Base-by-base conservation (phyloP, 1,139 yeast genomes). In the Scheffersomyces cryptocercus region DNA sequence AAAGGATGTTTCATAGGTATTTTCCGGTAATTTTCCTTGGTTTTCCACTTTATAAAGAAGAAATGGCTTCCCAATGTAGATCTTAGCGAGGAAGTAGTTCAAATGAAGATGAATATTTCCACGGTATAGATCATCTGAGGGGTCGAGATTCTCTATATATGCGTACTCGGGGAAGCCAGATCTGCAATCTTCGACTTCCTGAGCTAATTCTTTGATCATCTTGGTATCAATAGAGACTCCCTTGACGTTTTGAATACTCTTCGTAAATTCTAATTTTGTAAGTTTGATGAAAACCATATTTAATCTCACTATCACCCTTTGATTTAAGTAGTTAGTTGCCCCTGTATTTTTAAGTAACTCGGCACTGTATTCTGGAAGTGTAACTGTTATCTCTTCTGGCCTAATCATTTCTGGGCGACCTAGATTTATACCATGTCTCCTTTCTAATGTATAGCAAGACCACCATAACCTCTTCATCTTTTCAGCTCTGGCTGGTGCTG, bases 1-100 rank as follows among this genome's bases (percentile, higher is more conserved):
- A 39, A 53, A 53, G 4, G 49, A 47, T 3, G 51, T 40, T 40
- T 52, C 54, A 20, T 45, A 31, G 4, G 20, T 37, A 9, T 51
- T 48, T 29, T 40, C 42, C 14, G 40, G 37, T 12, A 41, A 38
- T 24, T 36, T 38, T 6, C 45, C 35, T 28, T 44, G 33, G 30
- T 54, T 53, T 28, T 53, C 59, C 26, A 55, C 54, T 29, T 54
- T 51, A 36, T 52, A 55, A 28, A 54, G 39, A n/a, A 55, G 40
- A 40, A 55, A 54, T 14, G 59, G 58, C 24, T 55, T 55, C 5
- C 59, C 57, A 35, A 55, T 43, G 35, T 55, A 55, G 4, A 55
- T 52, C 31, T 53, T 54, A 11, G 55, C 57, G 30, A 55, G 41
- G 36, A 50, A 54, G 37, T 51, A 54, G 26, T 48, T 44, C 12